A percentile compares a stretch with the other conserved stretches of the same genome.
These are phyloP conservation scores for Murraya paniculata DNA, from an alignment of 345 rosid species.

Conservation along the genomic window DNA sequence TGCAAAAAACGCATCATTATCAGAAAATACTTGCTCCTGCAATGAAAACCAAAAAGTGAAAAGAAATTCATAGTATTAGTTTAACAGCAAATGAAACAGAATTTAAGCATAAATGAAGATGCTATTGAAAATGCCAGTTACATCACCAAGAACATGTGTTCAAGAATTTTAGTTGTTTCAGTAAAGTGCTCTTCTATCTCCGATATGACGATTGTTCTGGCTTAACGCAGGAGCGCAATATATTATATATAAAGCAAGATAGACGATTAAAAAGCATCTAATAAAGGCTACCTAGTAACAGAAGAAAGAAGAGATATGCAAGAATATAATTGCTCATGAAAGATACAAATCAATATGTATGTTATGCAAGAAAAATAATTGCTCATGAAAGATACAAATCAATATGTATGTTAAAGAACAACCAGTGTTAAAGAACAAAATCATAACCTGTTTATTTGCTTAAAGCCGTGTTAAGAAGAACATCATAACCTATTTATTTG, in stretches of 20 bases:
- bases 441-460: not conserved
- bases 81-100: not conserved
- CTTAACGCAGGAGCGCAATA: not conserved
- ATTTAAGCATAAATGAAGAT: not conserved
- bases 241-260: not conserved
- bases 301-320: not conserved
- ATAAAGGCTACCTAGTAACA: not conserved
- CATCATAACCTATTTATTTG: not conserved
- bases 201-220: not conserved
- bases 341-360: not conserved
- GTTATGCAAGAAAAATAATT: too few species aligned
- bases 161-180: not conserved
- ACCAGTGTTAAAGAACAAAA: not conserved
- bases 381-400: too few species aligned
- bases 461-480: too few species aligned
- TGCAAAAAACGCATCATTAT: slow-evolving; percentile 90
- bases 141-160: not conserved
- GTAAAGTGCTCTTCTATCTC: not conserved
- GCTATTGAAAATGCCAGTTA: not conserved
- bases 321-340: not conserved
- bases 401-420: too few species aligned
- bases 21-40: slow-evolving; percentile 95
- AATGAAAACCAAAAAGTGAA: not conserved
- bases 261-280: not conserved
- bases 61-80: not conserved